Evolutionary conservation across 106 monocot genomes (phyloP), one percentile per base, ranked within the genome.

Genomic region (Dendrobium nobile): DNA sequence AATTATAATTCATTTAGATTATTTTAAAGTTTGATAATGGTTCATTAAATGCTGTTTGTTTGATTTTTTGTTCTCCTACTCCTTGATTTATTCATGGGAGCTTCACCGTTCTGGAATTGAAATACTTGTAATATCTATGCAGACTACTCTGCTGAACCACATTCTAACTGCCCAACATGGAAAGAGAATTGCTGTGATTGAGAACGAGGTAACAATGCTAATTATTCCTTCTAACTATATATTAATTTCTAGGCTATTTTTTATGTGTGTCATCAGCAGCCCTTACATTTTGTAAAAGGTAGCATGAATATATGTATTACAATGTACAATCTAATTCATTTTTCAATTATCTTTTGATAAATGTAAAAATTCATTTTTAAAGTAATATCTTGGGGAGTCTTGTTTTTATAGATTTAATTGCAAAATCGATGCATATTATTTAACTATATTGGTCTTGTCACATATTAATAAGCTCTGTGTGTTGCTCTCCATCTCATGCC

Each of bases 111-210:
- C n/a, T 75, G 17, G 74, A 43, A 19, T 0, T 76, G 47, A 76
- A 26, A 76, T 51, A 47, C 8, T 76, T 48, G 48, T 48, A 13
- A 48, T 76, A 4, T 76, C 43, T 41, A 13, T 87, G 79, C 91
- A 93, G 93, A 93, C 93, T 43, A 96, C 93, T 78, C 88, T 96
- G 15, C 80, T 96, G 80, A 96, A 96, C 79, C 93, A 96, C 78
- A 96, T 96, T 86, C 79, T 93, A 24, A 96, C 91, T 45, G 82
- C 92, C 17, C 87, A 96, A 77, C 96, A 96, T 90, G 93, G 96
- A 19, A 96, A 93, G 79, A 86, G 92, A 75, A 93, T 96, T 80
- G 96, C 96, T 47, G 91, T 96, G 28, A 96, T 93, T 80, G 96
- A 96, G 73, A 96, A 96, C 73, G 96, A 96, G 96, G 96, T 96